Evolutionary conservation across 768 basidiomycete species (phyloP).

Genomic region (Favolaschia claudopus): DNA sequence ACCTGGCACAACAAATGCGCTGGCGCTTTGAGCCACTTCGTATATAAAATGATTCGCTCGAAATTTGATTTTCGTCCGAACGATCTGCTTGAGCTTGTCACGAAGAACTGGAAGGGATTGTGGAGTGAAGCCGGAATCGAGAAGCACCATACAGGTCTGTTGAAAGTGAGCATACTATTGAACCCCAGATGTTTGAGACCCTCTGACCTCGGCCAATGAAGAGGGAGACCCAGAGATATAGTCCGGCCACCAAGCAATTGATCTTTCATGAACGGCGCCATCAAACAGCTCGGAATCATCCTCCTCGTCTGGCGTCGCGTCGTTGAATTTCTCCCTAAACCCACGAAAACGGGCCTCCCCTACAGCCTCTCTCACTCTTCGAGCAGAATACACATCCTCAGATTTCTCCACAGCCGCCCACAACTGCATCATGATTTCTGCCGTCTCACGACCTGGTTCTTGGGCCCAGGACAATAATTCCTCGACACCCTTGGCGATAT

Average conservation of each 20-base stretch:
- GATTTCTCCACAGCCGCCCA: slow-evolving; percentile 29
- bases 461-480: slow-evolving; percentile 37
- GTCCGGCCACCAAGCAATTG: slow-evolving; percentile 55
- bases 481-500: slow-evolving; percentile 33
- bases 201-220: slow-evolving; percentile 47
- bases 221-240: slow-evolving; percentile 53
- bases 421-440: slow-evolving; percentile 16
- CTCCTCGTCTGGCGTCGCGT: slow-evolving; percentile 30
- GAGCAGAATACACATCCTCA: slow-evolving; percentile 29
- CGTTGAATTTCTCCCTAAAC: slow-evolving; percentile 22
- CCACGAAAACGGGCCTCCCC: slow-evolving; percentile 34
- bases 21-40: slow-evolving; percentile 46
- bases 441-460: slow-evolving; percentile 28
- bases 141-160: slow-evolving; percentile 43
- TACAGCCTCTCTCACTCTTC: slow-evolving; percentile 28
- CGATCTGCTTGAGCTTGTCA: slow-evolving; percentile 44
- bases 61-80: slow-evolving; percentile 39
- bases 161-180: neutral
- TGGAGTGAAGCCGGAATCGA: slow-evolving; percentile 54
- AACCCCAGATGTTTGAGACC: too few relatives aligned
- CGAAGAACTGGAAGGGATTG: slow-evolving; percentile 40
- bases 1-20: slow-evolving; percentile 56
- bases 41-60: slow-evolving; percentile 37
- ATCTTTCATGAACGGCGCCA: slow-evolving; percentile 30
- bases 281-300: slow-evolving; percentile 19